These are phyloP conservation scores for Grosmannia penicillata DNA, from an alignment of 2,329 filamentous ascomycete genomes.

Conservation along the genomic window DNA sequence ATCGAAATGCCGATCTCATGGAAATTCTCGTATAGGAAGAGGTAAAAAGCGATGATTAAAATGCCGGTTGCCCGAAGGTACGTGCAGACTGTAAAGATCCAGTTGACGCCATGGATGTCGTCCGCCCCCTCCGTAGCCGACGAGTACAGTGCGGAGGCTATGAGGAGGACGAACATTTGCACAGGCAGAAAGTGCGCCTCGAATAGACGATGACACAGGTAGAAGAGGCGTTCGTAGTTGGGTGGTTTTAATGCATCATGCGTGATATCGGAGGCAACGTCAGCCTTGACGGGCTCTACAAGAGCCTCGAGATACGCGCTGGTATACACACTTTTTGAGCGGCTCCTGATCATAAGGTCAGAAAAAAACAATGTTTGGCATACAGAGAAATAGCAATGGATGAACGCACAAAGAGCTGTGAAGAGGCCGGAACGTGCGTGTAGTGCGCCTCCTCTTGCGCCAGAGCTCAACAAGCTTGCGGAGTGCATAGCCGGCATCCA, in stretches of 20 bases:
- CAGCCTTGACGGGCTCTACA: constrained; percentile 25
- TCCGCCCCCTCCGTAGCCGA: constrained; percentile 34
- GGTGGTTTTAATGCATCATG: constrained; percentile 34
- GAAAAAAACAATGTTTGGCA: too few species aligned
- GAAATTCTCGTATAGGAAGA: constrained; percentile 54
- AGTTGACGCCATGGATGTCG: constrained; percentile 37
- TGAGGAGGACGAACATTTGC: constrained; percentile 49
- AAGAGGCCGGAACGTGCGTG: constrained; percentile 38
- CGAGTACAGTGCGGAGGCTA: constrained; percentile 46
- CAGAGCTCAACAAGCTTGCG: constrained; percentile 42
- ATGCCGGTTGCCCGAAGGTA: constrained; percentile 46
- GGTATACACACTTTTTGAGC: too few species aligned
- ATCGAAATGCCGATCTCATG: constrained; percentile 45
- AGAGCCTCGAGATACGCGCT: too few species aligned
- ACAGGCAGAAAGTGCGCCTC: constrained; percentile 60
- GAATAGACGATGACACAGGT: constrained; percentile 52
- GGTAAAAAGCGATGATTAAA: constrained; percentile 45
- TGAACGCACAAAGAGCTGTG: constrained; percentile 29
- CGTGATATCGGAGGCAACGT: constrained; percentile 39
- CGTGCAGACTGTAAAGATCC: constrained; percentile 46
- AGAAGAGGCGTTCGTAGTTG: constrained; percentile 39
- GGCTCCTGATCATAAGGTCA: too few species aligned
- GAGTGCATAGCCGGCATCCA: constrained; percentile 53
- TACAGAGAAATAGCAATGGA: constrained; percentile 10
- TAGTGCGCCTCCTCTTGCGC: constrained; percentile 40